These are phyloP conservation scores for Trichosporon sp. DNA, from an alignment of 1,284 basidiomycete genomes.

Conservation along the genomic window DNA sequence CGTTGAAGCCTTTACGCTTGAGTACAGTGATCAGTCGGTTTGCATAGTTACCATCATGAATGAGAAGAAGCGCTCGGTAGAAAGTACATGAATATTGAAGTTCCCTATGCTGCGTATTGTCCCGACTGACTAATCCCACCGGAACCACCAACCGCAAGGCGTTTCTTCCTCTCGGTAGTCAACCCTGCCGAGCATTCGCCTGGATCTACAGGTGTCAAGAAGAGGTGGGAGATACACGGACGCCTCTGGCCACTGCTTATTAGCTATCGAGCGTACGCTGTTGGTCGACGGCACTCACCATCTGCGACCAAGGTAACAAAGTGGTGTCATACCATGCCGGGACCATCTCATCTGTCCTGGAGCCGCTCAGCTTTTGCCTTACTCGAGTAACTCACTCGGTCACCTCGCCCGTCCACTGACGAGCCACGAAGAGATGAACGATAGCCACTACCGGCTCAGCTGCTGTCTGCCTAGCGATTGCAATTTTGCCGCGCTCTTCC, in stretches of 20 bases:
- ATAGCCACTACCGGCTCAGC: background rate
- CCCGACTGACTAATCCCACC: background rate
- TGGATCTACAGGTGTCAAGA: background rate
- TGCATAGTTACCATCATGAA: background rate
- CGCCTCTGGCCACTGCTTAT: conserved; percentile 36
- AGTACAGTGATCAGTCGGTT: background rate
- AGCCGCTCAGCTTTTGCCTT: background rate
- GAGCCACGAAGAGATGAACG: background rate
- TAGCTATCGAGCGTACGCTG: background rate
- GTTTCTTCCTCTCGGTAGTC: background rate
- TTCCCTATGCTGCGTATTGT: background rate
- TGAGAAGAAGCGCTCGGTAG: conserved; percentile 3
- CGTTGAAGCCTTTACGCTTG: conserved; percentile 20
- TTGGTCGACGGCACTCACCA: conserved; percentile 18
- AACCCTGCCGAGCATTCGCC: background rate
- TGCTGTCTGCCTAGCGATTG: conserved; percentile 6
- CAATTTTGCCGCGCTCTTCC: conserved; percentile 15
- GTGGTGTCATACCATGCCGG: conserved; percentile 30
- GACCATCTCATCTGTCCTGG: conserved; percentile 38
- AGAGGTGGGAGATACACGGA: conserved; percentile 23
- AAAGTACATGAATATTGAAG: conserved; percentile 10
- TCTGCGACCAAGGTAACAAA: conserved; percentile 23
- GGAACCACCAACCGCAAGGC: background rate
- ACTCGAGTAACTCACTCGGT: conserved; percentile 19
- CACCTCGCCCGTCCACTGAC: conserved; percentile 19